Evolutionary conservation across 305 asterid genomes (phyloP).

Genomic region (Fraxinus floribunda): DNA sequence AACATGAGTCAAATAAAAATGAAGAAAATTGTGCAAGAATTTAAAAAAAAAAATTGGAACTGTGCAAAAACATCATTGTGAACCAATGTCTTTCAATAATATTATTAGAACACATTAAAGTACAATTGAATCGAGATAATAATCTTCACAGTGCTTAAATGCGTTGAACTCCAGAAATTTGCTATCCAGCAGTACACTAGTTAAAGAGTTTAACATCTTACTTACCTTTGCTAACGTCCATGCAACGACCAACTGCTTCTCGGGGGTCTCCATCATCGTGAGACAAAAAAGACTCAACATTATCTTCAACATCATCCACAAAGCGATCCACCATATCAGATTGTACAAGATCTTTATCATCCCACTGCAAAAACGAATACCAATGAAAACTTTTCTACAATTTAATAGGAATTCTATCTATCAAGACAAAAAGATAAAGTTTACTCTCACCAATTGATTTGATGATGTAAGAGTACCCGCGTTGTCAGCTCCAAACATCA

Average conservation of each 20-base stretch:
- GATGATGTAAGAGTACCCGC: constrained; percentile 83
- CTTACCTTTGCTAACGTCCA: constrained; percentile 89
- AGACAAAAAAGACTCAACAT: constrained; percentile 94
- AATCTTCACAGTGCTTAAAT: background rate
- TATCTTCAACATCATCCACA: constrained; percentile 95
- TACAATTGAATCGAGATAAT: background rate
- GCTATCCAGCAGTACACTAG: background rate
- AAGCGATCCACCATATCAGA: constrained; percentile 98
- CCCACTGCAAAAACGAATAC: constrained; percentile 67
- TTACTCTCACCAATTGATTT: constrained; percentile 68
- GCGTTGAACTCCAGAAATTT: background rate
- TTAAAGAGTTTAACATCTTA: background rate
- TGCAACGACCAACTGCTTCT: constrained; percentile 78
- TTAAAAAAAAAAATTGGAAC: background rate
- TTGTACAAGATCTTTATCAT: constrained; percentile 87
- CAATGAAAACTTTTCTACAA: constrained; percentile 30
- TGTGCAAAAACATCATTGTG: background rate
- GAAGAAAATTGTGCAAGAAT: background rate
- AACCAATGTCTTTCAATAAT: background rate
- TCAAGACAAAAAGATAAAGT: constrained; percentile 11
- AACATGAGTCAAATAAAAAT: background rate
- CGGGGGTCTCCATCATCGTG: constrained; percentile 91
- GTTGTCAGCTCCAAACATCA: constrained; percentile 82
- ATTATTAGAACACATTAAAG: background rate
- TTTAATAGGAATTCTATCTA: constrained; percentile 10